A percentile compares a stretch with the other conserved stretches of the same genome.
Evolutionary conservation across 345 rosid genomes (phyloP).

Genomic region (Durio zibethinus): DNA sequence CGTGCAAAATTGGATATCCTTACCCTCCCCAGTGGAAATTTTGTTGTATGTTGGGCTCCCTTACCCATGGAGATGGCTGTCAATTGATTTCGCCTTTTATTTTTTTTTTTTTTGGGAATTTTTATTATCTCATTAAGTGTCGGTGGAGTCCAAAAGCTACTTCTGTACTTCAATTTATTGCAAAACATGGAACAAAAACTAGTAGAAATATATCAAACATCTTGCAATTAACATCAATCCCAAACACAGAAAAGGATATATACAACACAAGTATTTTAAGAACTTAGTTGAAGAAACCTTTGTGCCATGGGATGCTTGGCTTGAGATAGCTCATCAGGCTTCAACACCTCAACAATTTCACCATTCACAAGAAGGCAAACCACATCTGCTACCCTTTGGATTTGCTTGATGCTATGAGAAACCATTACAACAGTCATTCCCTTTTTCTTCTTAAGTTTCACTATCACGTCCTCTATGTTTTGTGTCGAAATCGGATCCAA

Average conservation of each 20-base stretch:
- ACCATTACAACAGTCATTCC: constrained; percentile 68
- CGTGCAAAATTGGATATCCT: too few species aligned
- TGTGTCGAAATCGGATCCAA: constrained; percentile 82
- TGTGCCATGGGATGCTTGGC: constrained; percentile 82
- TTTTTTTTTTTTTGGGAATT: too few species aligned
- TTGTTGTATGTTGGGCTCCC: too few species aligned
- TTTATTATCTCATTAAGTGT: too few species aligned
- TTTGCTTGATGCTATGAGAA: constrained; percentile 89
- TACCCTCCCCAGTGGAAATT: too few species aligned
- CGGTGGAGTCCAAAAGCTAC: too few species aligned
- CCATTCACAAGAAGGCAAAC: constrained; percentile 80
- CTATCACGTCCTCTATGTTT: constrained; percentile 76
- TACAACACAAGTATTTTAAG: constrained; percentile 15
- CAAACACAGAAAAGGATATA: background rate
- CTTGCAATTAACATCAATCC: too few species aligned
- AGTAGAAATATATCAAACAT: too few species aligned
- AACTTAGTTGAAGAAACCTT: constrained; percentile 64
- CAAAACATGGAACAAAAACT: too few species aligned
- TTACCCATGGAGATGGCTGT: too few species aligned
- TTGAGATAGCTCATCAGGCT: constrained; percentile 59
- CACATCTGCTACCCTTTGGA: constrained; percentile 74
- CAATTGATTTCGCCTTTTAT: too few species aligned
- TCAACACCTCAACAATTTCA: constrained; percentile 67
- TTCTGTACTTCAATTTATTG: too few species aligned
- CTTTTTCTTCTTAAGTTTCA: constrained; percentile 65